Percentiles rank a stretch among this genome's conserved stretches.
Conservation (phyloP, 306 rosid species). For the Cucumis cinereus region DNA sequence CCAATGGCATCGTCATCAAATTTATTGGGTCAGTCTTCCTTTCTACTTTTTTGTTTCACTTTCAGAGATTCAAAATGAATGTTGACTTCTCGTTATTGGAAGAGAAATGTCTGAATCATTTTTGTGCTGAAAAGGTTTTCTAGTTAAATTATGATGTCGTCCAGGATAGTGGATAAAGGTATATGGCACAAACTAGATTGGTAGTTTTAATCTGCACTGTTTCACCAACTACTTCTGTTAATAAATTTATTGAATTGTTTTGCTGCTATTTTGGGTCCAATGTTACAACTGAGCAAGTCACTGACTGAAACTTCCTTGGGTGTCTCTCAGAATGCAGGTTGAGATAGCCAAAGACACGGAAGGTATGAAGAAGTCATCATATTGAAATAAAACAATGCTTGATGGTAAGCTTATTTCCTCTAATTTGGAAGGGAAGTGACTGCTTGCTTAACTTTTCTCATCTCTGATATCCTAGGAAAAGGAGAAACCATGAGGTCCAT, state of each 20-base stretch:
- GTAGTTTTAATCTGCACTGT: not conserved
- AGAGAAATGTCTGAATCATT: not conserved
- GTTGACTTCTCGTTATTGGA: not conserved
- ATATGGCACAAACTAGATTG: not conserved
- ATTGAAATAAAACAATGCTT: conserved; percentile 73
- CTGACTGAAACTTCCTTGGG: not conserved
- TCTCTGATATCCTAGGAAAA: not conserved
- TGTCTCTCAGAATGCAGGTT: conserved; percentile 82
- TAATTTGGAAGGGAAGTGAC: conserved; percentile 1
- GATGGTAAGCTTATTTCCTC: conserved; percentile 40
- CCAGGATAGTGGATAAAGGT: not conserved
- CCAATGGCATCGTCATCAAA: conserved; percentile 50
- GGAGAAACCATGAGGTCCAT: not conserved
- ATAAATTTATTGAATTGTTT: not conserved
- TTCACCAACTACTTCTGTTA: not conserved
- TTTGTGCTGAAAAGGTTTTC: not conserved
- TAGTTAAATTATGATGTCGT: not conserved
- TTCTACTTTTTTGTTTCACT: not conserved
- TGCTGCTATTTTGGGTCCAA: not conserved
- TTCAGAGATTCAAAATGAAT: not conserved
- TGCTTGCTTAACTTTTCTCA: conserved; percentile 1
- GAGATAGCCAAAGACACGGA: conserved; percentile 88
- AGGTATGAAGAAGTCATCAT: conserved; percentile 51
- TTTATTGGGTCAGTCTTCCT: conserved; percentile 47
- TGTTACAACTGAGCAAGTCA: not conserved